phyloP scores from a whole-genome alignment of 768 basidiomycete species.

The Cystobasidium ongulense region DNA sequence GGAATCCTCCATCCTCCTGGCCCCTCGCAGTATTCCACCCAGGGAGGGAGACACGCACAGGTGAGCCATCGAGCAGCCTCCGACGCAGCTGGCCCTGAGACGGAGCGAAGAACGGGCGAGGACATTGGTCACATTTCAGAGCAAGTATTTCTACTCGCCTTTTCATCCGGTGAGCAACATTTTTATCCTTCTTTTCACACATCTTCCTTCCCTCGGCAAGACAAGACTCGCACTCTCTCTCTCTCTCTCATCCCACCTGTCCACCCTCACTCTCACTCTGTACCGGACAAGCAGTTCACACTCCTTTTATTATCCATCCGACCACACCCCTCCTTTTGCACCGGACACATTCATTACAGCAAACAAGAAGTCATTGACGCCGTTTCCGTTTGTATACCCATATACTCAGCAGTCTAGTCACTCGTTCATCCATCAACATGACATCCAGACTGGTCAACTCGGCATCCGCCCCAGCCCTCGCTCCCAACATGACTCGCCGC shows the following conservation, averaged over 20 bases:
- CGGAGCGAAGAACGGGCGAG: no score
- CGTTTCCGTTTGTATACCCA: background rate
- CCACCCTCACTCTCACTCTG: background rate
- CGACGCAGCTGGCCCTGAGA: no score
- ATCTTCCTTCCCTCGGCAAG: background rate
- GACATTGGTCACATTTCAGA: no score
- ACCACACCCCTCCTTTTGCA: background rate
- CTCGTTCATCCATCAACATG: background rate
- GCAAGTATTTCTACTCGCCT: background rate
- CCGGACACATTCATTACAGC: background rate
- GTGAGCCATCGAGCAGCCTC: no score
- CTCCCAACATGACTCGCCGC: slow-evolving; percentile 35
- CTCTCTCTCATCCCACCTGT: background rate
- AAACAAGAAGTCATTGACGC: background rate
- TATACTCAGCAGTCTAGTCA: background rate
- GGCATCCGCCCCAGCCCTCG: background rate
- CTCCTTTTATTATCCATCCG: background rate
- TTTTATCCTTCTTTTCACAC: background rate
- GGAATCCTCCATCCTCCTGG: background rate
- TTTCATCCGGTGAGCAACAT: background rate
- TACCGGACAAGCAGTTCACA: background rate
- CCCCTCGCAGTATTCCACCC: background rate
- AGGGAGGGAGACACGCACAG: no score
- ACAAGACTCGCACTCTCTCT: background rate
- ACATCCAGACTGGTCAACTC: background rate